Percentiles rank a stretch among this genome's conserved stretches.
Conservation (phyloP, 768 basidiomycete species). For the Rhodotorula toruloides region DNA sequence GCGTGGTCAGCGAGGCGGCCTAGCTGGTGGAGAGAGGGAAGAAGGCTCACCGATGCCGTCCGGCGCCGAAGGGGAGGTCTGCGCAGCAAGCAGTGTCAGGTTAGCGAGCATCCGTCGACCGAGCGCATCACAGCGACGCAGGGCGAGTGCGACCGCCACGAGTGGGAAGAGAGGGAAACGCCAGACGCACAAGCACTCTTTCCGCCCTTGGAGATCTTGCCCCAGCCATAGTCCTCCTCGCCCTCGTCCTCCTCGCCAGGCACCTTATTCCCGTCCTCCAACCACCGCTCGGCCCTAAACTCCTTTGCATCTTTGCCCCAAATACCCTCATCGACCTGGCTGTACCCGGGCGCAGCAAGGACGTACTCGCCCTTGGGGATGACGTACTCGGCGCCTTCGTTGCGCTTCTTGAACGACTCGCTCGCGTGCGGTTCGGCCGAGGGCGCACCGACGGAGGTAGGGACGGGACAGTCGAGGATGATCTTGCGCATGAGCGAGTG, state of each 20-base stretch:
- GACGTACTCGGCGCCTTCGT: conserved; percentile 63
- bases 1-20: too few species aligned
- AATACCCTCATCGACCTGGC: conserved; percentile 74
- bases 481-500: conserved; percentile 94
- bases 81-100: conserved; percentile 40
- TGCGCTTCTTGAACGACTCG: conserved; percentile 16
- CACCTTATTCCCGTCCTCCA: conserved; percentile 69
- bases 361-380: conserved; percentile 86
- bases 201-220: conserved; percentile 60
- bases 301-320: conserved; percentile 63
- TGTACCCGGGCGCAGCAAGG: conserved; percentile 78
- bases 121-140: neutral
- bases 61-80: conserved; percentile 97
- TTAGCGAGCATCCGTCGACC: neutral
- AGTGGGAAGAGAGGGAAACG: neutral
- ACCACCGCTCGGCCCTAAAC: conserved; percentile 84
- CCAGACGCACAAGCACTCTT: conserved; percentile 35
- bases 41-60: conserved; percentile 45
- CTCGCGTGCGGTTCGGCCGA: conserved; percentile 49
- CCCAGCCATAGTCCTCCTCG: conserved; percentile 93
- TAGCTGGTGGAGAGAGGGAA: too few species aligned
- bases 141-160: neutral
- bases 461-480: conserved; percentile 74
- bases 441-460: conserved; percentile 70
- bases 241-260: conserved; percentile 64